Evolutionary conservation across 2,329 filamentous ascomycete genomes (phyloP), one percentile per base, ranked within the genome.

Genomic region (Acephala macrosclerotiorum): DNA sequence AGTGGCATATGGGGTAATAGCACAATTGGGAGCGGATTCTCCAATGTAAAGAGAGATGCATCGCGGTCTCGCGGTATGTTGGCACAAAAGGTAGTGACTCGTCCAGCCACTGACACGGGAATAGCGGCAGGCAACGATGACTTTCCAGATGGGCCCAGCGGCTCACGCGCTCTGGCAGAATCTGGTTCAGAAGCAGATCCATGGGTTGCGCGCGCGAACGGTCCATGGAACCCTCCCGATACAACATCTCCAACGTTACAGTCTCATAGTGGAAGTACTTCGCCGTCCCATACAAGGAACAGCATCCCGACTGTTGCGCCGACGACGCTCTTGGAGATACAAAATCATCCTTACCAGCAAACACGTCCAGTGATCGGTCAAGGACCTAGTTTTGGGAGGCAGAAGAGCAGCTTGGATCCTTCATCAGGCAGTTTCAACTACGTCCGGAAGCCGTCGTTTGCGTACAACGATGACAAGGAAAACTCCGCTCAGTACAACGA

Each of bases 141-240:
- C 26, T 80, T 80, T 35, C 72, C 77, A 45, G 84, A 86, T 70
- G 83, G 81, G 62, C 87, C 89, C 73, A 89, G 87, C 3, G 91
- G 91, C 58, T 92, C 91, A 6, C 85, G 88, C 67, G 91, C 90
- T 65, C 81, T 94, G 45, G 83, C 91, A 66, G 84, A 87, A 53
- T 87, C 88, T 49, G 45, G 25, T 53, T 91, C 91, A 11, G 89
- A 93, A 73, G 86, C 87, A 20, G 89, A 92, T 71, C 81, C 83
- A 56, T 92, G 89, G 88, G 77, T 73, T 66, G 79, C 78, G 60
- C 81, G 81, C 55, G 79, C 82, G 60, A 82, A 80, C 68, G 80
- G 83, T 42, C 84, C 86, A 18, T 93, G 91, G 91, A 85, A 84
- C 68, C 79, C 79, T 7, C 72, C 81, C 26, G 85, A 87, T 55